These are phyloP conservation scores for Talaromyces funiculosus DNA, from an alignment of 2,329 filamentous ascomycete genomes.

Conservation along the genomic window DNA sequence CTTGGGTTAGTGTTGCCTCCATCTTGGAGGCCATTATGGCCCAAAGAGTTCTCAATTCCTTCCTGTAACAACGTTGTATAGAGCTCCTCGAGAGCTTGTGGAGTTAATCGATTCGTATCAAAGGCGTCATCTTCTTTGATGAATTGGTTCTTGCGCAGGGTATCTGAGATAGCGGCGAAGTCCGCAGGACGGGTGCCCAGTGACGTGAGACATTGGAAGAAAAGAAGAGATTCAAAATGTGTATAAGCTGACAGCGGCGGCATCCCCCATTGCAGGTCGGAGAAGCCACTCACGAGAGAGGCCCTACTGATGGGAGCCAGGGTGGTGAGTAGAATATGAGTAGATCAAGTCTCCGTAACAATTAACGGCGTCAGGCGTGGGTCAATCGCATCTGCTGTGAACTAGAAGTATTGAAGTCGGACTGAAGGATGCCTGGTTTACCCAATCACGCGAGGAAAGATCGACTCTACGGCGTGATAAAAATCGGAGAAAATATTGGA, in stretches of 20 bases:
- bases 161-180: conserved; percentile 67
- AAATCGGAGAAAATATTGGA: neutral
- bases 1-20: conserved; percentile 45
- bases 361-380: neutral
- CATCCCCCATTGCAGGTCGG: conserved; percentile 48
- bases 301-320: conserved; percentile 26
- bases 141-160: conserved; percentile 67
- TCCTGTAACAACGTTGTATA: conserved; percentile 73
- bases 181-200: conserved; percentile 60
- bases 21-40: conserved; percentile 29
- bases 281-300: conserved; percentile 32
- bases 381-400: neutral
- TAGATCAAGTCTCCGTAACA: neutral
- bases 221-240: conserved; percentile 75
- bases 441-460: neutral
- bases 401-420: neutral
- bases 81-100: conserved; percentile 71
- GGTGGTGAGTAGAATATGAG: neutral
- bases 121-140: conserved; percentile 66
- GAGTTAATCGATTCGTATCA: conserved; percentile 66
- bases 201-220: conserved; percentile 72
- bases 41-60: conserved; percentile 52
- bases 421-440: neutral
- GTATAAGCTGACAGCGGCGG: conserved; percentile 64
- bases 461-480: neutral